phyloP scores from a whole-genome alignment of 352 stramenopile genomes.

The Phytophthora tubulina region DNA sequence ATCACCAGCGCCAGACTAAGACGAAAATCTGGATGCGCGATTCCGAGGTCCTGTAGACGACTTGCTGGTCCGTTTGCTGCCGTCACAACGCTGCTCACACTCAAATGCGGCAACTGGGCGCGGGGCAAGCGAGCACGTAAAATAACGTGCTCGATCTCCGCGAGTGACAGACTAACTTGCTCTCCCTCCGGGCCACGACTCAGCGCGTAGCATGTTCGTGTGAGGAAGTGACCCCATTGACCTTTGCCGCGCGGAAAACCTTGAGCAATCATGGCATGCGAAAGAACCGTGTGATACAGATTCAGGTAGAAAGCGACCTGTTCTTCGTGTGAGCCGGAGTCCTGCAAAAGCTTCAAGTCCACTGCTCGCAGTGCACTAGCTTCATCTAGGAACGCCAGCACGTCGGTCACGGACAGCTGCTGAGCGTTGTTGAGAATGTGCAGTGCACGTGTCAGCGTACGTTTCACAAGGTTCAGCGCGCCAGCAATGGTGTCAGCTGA shows the following conservation, averaged over 20 bases:
- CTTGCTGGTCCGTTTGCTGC: conserved; percentile 21
- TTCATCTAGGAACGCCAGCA: conserved; percentile 75
- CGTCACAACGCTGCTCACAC: conserved; percentile 34
- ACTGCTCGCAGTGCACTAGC: conserved; percentile 67
- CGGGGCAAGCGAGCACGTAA: conserved; percentile 64
- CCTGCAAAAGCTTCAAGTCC: conserved; percentile 58
- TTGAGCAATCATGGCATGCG: conserved; percentile 80
- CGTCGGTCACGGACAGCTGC: conserved; percentile 54
- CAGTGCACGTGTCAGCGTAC: conserved; percentile 45
- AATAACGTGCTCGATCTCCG: conserved; percentile 82
- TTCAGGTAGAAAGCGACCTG: conserved; percentile 85
- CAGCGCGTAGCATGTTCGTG: conserved; percentile 72
- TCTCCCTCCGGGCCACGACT: conserved; percentile 35
- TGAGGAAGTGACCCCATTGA: conserved; percentile 70
- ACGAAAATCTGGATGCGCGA: conserved; percentile 83
- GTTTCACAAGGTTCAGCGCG: conserved; percentile 39
- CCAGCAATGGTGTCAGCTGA: conserved; percentile 16
- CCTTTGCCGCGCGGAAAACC: conserved; percentile 65
- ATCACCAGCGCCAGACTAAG: conserved; percentile 75
- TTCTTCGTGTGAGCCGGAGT: conserved; percentile 63
- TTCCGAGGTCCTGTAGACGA: conserved; percentile 44
- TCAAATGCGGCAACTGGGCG: conserved; percentile 60
- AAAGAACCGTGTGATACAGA: conserved; percentile 78
- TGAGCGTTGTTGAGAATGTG: conserved; percentile 49
- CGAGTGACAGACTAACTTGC: conserved; percentile 70